Evolutionary conservation across 2,329 filamentous ascomycete species (phyloP).

Genomic region (Thyridium curvatum): DNA sequence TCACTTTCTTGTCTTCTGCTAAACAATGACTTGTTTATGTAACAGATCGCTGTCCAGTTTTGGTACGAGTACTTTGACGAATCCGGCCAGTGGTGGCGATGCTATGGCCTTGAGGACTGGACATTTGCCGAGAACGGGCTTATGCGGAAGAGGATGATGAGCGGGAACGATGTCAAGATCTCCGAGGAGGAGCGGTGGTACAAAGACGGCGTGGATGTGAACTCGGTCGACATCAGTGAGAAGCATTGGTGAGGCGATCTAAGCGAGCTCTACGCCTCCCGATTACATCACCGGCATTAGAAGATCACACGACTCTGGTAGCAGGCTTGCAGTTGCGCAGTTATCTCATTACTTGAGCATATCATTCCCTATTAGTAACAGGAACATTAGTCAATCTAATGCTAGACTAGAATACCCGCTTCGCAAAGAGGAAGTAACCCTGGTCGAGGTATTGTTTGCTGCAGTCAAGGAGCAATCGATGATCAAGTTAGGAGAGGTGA

Average conservation of each 20-base stretch:
- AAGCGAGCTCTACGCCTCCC: too few species aligned
- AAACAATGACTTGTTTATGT: not conserved
- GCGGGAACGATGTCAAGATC: constrained; percentile 65
- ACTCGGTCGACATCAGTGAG: constrained; percentile 59
- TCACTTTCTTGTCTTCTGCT: not conserved
- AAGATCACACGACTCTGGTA: too few species aligned
- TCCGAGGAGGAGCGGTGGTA: constrained; percentile 61
- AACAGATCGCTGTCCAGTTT: constrained; percentile 75
- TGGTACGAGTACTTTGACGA: constrained; percentile 79
- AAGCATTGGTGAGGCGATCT: constrained; percentile 54
- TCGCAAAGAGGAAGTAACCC: too few species aligned
- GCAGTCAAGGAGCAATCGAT: too few species aligned
- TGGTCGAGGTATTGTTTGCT: too few species aligned
- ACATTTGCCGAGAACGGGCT: constrained; percentile 64
- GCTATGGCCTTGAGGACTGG: constrained; percentile 79
- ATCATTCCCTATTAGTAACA: too few species aligned
- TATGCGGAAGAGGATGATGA: constrained; percentile 73
- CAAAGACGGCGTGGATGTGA: constrained; percentile 61
- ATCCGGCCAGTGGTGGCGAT: constrained; percentile 74
- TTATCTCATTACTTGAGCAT: too few species aligned
- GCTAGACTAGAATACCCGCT: too few species aligned
- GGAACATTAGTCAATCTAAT: too few species aligned
- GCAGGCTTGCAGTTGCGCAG: too few species aligned
- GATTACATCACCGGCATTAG: not conserved
- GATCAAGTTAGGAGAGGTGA: too few species aligned